Base-by-base conservation (phyloP, 2,329 filamentous ascomycete genomes). In the Colletotrichum sidae region DNA sequence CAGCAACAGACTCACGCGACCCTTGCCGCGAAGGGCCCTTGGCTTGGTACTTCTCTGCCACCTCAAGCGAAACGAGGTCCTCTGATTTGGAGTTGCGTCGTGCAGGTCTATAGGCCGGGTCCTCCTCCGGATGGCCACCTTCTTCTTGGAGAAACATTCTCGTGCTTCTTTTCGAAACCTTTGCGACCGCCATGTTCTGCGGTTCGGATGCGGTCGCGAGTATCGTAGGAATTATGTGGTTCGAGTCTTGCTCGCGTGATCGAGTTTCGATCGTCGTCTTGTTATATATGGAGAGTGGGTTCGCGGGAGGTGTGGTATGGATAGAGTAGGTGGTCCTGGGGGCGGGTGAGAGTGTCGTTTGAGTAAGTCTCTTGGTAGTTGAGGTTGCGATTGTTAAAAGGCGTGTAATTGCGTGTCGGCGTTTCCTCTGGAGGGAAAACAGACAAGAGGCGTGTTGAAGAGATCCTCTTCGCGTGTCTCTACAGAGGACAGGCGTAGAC, bases 141-240 rank as follows among this genome's bases (percentile, higher is more conserved):
- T 47, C 58, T 45, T 69, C 67, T 25, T 62, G 65, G 10, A 66
- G 57, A 38, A 62, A 69, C 17, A 57, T 55, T 54, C 67, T 66
- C 10, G 60, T 57, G 55, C 61, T 68, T 52, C 67, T 54, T 63
- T 69, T 69, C 3, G 65, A 69, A 35, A 65, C 67, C 65, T 63
- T 68, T 12, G 56, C 55, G 54, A 17, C 39, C 51, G 64, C 60
- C 64, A 67, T 65, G 12, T 39, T 25, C 25, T 15, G 35, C 6
- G 6, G n/a, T 2, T 9, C n/a, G 17, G 11, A 39, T 42, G 53
- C 38, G 17, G 17, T 44, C 12, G 50, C 11, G 53, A n/a, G 38
- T 39, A 33, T 56, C 49, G 42, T 49, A 25, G 10, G 37, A 41
- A 33, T 8, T 10, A 15, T 25, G 33, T 25, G 8, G 45, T 41